phyloP scores from a whole-genome alignment of 148 eudicot genomes.

The Rhododendron molle region DNA sequence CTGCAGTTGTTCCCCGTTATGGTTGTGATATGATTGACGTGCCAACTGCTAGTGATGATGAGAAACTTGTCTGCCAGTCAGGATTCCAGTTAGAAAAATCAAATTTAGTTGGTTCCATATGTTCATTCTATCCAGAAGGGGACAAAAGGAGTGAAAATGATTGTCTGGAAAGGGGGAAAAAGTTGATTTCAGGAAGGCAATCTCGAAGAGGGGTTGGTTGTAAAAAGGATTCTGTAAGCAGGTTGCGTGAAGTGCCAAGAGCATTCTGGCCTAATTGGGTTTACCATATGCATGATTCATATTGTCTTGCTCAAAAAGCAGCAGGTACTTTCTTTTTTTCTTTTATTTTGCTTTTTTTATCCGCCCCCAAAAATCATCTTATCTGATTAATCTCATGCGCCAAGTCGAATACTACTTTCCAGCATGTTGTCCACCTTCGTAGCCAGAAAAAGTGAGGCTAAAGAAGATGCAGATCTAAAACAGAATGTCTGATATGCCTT shows the following conservation, averaged over 20 bases:
- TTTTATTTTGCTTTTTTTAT: neutral
- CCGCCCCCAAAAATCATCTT: neutral
- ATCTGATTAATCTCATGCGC: neutral
- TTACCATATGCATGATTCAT: constrained; percentile 85
- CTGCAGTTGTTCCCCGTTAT: constrained; percentile 44
- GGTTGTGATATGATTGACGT: constrained; percentile 36
- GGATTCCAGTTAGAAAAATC: constrained; percentile 33
- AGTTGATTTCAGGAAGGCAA: constrained; percentile 14
- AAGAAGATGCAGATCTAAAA: neutral
- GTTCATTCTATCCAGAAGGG: constrained; percentile 23
- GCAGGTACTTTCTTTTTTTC: constrained; percentile 51
- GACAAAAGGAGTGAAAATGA: constrained; percentile 22
- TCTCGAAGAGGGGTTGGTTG: constrained; percentile 22
- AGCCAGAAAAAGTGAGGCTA: neutral
- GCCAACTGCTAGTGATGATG: constrained; percentile 72
- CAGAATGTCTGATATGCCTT: neutral
- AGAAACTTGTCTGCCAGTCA: constrained; percentile 30
- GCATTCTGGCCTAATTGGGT: constrained; percentile 95
- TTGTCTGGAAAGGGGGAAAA: constrained; percentile 23
- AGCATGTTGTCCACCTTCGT: neutral
- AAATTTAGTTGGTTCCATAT: constrained; percentile 21
- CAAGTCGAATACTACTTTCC: neutral
- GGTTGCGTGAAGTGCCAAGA: constrained; percentile 48
- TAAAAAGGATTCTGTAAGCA: constrained; percentile 33
- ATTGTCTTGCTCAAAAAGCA: constrained; percentile 65